Evolutionary conservation across 306 rosid species (phyloP).

Genomic region (Canavalia ensiformis): DNA sequence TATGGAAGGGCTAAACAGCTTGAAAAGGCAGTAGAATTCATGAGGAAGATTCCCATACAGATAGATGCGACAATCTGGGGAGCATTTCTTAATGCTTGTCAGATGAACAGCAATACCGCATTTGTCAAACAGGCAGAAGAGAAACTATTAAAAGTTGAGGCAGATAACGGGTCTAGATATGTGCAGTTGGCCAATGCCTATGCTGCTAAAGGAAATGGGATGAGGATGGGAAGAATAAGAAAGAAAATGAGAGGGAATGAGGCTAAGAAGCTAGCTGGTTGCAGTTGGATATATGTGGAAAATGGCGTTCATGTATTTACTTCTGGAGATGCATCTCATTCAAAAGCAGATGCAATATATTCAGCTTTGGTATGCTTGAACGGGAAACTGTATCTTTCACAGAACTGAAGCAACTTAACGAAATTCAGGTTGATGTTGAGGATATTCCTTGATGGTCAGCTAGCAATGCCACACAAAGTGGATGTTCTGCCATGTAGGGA

Average conservation of each 20-base stretch:
- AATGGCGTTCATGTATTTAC: conserved; percentile 73
- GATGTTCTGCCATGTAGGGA: conserved; percentile 30
- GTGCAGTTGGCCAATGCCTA: conserved; percentile 84
- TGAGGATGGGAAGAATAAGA: conserved; percentile 84
- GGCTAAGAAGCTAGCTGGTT: conserved; percentile 74
- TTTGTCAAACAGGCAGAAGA: conserved; percentile 70
- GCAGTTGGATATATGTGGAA: conserved; percentile 79
- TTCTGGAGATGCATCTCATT: conserved; percentile 68
- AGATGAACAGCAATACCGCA: conserved; percentile 59
- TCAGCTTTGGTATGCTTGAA: conserved; percentile 61
- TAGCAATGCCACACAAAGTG: conserved; percentile 36
- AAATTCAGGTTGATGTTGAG: conserved; percentile 42
- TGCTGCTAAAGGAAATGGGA: conserved; percentile 81
- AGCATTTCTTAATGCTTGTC: conserved; percentile 78
- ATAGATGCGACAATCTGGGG: conserved; percentile 74
- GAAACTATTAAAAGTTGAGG: conserved; percentile 56
- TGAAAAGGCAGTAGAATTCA: conserved; percentile 66
- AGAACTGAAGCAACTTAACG: conserved; percentile 54
- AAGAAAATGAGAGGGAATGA: conserved; percentile 81
- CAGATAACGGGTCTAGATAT: conserved; percentile 66
- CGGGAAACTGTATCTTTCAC: conserved; percentile 49
- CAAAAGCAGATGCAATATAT: conserved; percentile 64
- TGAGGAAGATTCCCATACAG: conserved; percentile 64
- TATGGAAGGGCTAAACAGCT: conserved; percentile 78
- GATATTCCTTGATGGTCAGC: conserved; percentile 37